Percentiles rank a stretch among this genome's conserved stretches.
phyloP scores from a whole-genome alignment of 768 basidiomycete species.

The Trametes cingulata region DNA sequence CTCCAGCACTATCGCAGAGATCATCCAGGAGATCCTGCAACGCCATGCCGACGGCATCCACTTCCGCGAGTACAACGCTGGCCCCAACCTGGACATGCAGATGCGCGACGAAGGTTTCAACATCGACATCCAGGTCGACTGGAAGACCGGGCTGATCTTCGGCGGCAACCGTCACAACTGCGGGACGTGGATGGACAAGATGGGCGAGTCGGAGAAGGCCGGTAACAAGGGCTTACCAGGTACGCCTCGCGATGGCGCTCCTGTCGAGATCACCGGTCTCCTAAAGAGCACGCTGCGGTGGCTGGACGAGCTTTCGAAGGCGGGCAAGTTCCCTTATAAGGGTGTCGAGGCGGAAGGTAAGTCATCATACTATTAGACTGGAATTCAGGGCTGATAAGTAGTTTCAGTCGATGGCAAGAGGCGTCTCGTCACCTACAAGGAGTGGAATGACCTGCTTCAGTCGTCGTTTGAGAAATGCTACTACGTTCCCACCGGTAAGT shows the following conservation, averaged over 20 bases:
- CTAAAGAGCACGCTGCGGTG: constrained; percentile 92
- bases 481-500: constrained; percentile 80
- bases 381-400: background rate
- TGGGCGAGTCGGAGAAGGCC: constrained; percentile 91
- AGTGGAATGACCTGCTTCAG: constrained; percentile 88
- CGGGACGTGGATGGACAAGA: constrained; percentile 99
- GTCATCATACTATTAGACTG: constrained; percentile 30
- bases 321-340: constrained; percentile 82
- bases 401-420: constrained; percentile 66
- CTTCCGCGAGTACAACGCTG: constrained; percentile 96
- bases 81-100: constrained; percentile 95
- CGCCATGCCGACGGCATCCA: constrained; percentile 90
- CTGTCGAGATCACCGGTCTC: constrained; percentile 92
- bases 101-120: constrained; percentile 94
- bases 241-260: constrained; percentile 93
- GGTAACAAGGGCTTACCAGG: constrained; percentile 96
- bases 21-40: constrained; percentile 95
- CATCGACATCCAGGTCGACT: constrained; percentile 93
- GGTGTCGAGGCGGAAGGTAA: constrained; percentile 81
- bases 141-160: constrained; percentile 86
- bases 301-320: constrained; percentile 66
- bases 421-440: constrained; percentile 78
- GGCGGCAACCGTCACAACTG: constrained; percentile 88
- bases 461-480: constrained; percentile 86
- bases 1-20: constrained; percentile 84